Percentiles rank a stretch among this genome's conserved stretches.
Conservation (phyloP, 768 basidiomycete genomes). For the Russula ochroleuca region DNA sequence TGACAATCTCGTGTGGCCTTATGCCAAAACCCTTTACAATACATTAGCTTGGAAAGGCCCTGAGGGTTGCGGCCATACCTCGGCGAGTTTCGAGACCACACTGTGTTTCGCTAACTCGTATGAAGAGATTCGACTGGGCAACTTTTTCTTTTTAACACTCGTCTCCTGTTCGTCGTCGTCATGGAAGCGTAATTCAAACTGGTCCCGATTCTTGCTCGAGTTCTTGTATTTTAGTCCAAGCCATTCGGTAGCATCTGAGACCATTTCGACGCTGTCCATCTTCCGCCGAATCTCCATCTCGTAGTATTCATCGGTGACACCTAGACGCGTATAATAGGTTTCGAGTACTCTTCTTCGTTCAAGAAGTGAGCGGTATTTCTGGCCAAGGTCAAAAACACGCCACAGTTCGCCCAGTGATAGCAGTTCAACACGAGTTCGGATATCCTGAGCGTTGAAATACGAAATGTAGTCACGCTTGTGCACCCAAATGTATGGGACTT, state of each 20-base stretch:
- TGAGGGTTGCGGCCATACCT: conserved; percentile 45
- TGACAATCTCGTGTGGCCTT: conserved; percentile 74
- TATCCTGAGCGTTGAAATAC: conserved; percentile 67
- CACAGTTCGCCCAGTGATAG: conserved; percentile 80
- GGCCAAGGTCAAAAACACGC: conserved; percentile 85
- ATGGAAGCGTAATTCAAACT: conserved; percentile 60
- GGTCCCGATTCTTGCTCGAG: conserved; percentile 51
- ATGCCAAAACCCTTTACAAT: conserved; percentile 74
- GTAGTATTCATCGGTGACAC: conserved; percentile 70
- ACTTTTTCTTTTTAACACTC: conserved; percentile 61
- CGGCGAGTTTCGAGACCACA: conserved; percentile 68
- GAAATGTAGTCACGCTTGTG: conserved; percentile 91
- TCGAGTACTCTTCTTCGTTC: conserved; percentile 65
- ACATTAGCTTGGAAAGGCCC: conserved; percentile 1
- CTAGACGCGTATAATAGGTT: conserved; percentile 63
- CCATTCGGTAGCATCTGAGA: conserved; percentile 91
- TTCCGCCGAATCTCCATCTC: conserved; percentile 60
- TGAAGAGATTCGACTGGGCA: conserved; percentile 76
- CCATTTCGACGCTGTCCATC: conserved; percentile 79
- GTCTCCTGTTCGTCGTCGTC: conserved; percentile 58
- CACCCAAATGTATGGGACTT: conserved; percentile 93
- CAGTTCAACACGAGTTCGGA: conserved; percentile 61
- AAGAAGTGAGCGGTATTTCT: conserved; percentile 82
- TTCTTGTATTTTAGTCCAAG: conserved; percentile 78
- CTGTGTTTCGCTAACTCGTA: conserved; percentile 84